Evolutionary conservation across 2,329 filamentous ascomycete species (phyloP).

Genomic region (Huntiella decipiens): DNA sequence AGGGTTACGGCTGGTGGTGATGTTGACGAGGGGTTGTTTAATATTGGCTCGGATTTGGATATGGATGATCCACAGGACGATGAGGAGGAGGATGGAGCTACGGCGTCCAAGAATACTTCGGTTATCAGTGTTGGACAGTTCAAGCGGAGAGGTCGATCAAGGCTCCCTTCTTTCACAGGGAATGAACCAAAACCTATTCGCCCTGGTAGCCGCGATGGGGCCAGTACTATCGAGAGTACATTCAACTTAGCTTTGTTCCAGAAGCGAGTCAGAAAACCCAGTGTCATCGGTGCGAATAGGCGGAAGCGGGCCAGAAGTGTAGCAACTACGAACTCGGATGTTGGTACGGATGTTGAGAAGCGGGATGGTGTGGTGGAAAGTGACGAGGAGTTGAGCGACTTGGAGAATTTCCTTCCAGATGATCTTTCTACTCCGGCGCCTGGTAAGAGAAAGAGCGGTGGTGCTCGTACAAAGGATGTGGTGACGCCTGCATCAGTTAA

Average conservation of each 20-base stretch:
- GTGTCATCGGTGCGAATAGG: conserved; percentile 36
- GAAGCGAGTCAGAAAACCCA: conserved; percentile 38
- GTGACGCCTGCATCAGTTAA: conserved; percentile 1
- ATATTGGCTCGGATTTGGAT: conserved; percentile 23
- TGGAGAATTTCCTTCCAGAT: conserved; percentile 38
- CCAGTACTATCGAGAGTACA: conserved; percentile 28
- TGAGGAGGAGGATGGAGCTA: background rate
- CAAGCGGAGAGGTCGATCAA: conserved; percentile 25
- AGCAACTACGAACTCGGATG: conserved; percentile 12
- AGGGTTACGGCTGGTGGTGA: conserved; percentile 30
- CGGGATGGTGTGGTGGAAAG: conserved; percentile 17
- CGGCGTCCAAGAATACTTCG: conserved; percentile 24
- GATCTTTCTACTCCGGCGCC: conserved; percentile 46
- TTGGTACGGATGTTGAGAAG: conserved; percentile 15
- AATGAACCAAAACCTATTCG: conserved; percentile 32
- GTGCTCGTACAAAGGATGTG: conserved; percentile 7
- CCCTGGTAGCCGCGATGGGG: conserved; percentile 29
- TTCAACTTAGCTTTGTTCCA: conserved; percentile 40
- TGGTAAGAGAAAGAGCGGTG: conserved; percentile 25
- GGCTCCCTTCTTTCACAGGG: conserved; percentile 31
- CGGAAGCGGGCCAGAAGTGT: conserved; percentile 18
- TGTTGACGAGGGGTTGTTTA: conserved; percentile 29
- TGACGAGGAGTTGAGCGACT: conserved; percentile 20
- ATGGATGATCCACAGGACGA: conserved; percentile 18
- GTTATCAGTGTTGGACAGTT: conserved; percentile 28